Conservation (phyloP, 2,329 filamentous ascomycete species). For the Fusarium brevicatenulatum region DNA sequence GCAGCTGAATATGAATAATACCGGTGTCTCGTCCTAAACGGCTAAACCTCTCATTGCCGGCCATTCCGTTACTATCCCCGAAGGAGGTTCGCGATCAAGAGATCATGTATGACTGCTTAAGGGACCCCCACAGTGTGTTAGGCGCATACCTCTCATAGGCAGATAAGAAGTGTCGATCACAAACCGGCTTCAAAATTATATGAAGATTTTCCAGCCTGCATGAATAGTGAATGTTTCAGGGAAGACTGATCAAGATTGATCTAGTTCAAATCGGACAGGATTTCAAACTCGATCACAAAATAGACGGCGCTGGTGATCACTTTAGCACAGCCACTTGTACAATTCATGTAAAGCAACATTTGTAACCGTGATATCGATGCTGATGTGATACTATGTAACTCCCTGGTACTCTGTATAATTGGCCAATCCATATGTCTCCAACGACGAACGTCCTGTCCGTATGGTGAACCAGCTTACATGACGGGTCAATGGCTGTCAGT, state of each 20-base stretch:
- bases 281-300: neutral
- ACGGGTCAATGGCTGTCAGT: neutral
- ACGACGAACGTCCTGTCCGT: neutral
- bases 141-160: slow-evolving; percentile 15
- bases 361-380: neutral
- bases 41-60: neutral
- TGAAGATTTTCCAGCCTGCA: slow-evolving; percentile 24
- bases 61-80: slow-evolving; percentile 8
- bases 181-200: slow-evolving; percentile 5
- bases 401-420: neutral
- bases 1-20: neutral
- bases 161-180: slow-evolving; percentile 13
- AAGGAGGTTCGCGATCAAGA: slow-evolving; percentile 1
- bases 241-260: slow-evolving; percentile 14
- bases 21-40: neutral
- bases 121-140: slow-evolving; percentile 32
- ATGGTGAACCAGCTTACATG: neutral
- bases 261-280: neutral
- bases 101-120: slow-evolving; percentile 1
- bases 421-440: neutral
- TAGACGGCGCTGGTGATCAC: neutral
- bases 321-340: neutral
- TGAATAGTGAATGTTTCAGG: slow-evolving; percentile 14
- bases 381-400: neutral
- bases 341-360: slow-evolving; percentile 3